Percentiles rank a stretch among this genome's conserved stretches.
Evolutionary conservation across 2,329 filamentous ascomycete genomes (phyloP).

Genomic region (Botrytis porri): DNA sequence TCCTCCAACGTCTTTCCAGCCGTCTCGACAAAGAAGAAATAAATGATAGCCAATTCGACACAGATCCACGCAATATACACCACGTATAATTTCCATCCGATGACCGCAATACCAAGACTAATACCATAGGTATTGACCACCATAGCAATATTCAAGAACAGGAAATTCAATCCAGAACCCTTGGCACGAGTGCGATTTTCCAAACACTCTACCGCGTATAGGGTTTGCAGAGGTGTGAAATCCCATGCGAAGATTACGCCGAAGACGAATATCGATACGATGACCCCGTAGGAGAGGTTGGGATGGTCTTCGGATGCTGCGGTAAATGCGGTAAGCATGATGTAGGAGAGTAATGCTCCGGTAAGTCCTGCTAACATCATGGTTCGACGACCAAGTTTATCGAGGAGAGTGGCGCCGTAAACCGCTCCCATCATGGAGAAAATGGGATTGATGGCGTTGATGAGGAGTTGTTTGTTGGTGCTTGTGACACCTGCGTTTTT

Average conservation of each 20-base stretch:
- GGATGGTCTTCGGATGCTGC: constrained; percentile 33
- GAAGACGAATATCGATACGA: constrained; percentile 49
- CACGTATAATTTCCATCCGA: constrained; percentile 39
- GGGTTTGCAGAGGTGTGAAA: constrained; percentile 45
- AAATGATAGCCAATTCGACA: constrained; percentile 34
- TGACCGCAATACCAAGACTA: constrained; percentile 39
- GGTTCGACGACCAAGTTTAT: constrained; percentile 44
- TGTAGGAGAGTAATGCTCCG: constrained; percentile 27
- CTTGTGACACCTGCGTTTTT: constrained; percentile 39
- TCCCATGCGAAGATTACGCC: constrained; percentile 44
- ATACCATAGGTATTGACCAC: constrained; percentile 43
- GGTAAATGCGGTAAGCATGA: constrained; percentile 36
- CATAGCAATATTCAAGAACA: constrained; percentile 39
- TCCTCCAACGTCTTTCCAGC: constrained; percentile 33
- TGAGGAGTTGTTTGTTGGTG: constrained; percentile 36
- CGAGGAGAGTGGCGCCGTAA: constrained; percentile 45
- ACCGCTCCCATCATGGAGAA: constrained; percentile 45
- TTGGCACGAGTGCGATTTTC: constrained; percentile 48
- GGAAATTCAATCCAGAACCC: constrained; percentile 45
- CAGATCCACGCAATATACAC: constrained; percentile 31
- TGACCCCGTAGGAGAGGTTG: constrained; percentile 45
- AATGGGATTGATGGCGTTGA: constrained; percentile 39
- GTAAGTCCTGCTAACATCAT: constrained; percentile 40
- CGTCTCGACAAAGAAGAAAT: constrained; percentile 36
- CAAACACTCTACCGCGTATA: constrained; percentile 50